Base-by-base conservation (phyloP, 352 stramenopile species). In the Phytophthora pluvialis region DNA sequence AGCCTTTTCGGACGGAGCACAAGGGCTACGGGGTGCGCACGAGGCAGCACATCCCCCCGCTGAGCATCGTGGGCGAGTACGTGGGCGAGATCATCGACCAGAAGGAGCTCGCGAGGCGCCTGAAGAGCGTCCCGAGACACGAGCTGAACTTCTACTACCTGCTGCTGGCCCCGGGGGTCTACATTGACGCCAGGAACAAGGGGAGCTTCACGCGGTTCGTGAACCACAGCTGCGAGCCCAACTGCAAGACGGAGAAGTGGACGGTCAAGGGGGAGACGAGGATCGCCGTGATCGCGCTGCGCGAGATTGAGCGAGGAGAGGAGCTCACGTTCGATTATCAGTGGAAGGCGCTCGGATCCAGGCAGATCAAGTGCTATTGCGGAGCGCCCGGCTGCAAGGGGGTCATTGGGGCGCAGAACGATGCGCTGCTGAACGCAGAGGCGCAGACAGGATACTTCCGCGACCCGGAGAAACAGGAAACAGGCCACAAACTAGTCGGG, bases 281-380 rank as follows among this genome's bases (percentile, higher is more conserved):
- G 16, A 98, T 99, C 60, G 94, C 96, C 0, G 96, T 99, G 5
- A 93, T 98, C 52, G 91, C 96, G 10, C 78, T 98, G 52, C 81
- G 83, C n/a, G 77, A 97, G 48, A 98, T 99, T 50, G 16, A 71
- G 8, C 60, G 69, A 4, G 84, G 86, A 5, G 93, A 98, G 73
- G 97, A 99, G 64, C 75, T 99, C 28, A 97, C 85, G 40, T 99
- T 98, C 61, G 96, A 99, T 71, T 99, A 99, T 65, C 97, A 98
- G 73, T 99, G 91, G 91, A 93, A 96, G 58, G 76, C 86, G 9
- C 78, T 96, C 6, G 88, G 88, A 5, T 92, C 86, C 1, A 78
- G 82, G 39, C 83, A 89, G 54, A 93, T 95, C 51, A 92, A 78
- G 66, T 95, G 88, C 50, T 87, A 72, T 58, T 95, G 88, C 33